Evolutionary conservation across 2,329 filamentous ascomycete species (phyloP).

Genomic region (Magnaporthiopsis incrustans): DNA sequence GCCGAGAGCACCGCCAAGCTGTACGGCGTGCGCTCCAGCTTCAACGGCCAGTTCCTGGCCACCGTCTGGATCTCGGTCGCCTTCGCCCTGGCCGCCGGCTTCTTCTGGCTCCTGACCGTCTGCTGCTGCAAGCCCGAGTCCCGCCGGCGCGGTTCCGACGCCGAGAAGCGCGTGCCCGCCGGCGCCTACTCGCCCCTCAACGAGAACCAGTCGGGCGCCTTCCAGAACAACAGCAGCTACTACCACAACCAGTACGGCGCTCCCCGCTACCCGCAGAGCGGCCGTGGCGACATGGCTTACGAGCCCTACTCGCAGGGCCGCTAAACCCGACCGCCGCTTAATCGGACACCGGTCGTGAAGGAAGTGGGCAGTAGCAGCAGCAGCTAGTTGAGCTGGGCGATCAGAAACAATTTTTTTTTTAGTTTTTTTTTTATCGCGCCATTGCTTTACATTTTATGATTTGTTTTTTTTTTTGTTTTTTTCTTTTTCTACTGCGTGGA

Average conservation of each 20-base stretch:
- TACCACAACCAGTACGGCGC: conserved; percentile 29
- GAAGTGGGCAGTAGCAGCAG: too few relatives aligned
- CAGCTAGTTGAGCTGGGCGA: neutral
- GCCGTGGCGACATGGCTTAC: conserved; percentile 47
- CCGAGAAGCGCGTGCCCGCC: conserved; percentile 43
- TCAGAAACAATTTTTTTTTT: neutral
- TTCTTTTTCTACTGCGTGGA: neutral
- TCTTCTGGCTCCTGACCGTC: conserved; percentile 88
- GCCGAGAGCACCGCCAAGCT: conserved; percentile 58
- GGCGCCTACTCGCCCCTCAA: conserved; percentile 38
- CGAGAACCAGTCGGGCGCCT: conserved; percentile 22
- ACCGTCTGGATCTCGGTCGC: conserved; percentile 72
- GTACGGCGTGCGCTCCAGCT: conserved; percentile 60
- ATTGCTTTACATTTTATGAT: too few relatives aligned
- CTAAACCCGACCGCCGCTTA: neutral
- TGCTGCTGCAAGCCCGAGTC: conserved; percentile 78
- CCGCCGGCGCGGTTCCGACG: conserved; percentile 21
- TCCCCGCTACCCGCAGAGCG: conserved; percentile 31
- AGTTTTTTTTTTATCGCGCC: neutral
- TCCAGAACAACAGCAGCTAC: conserved; percentile 20
- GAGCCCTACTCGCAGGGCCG: conserved; percentile 44
- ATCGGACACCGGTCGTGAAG: neutral
- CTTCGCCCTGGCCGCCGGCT: conserved; percentile 63
- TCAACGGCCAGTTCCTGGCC: conserved; percentile 64
- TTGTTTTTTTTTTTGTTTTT: neutral